Base-by-base conservation (phyloP, 257 asterid species). In the Eucommia ulmoides region DNA sequence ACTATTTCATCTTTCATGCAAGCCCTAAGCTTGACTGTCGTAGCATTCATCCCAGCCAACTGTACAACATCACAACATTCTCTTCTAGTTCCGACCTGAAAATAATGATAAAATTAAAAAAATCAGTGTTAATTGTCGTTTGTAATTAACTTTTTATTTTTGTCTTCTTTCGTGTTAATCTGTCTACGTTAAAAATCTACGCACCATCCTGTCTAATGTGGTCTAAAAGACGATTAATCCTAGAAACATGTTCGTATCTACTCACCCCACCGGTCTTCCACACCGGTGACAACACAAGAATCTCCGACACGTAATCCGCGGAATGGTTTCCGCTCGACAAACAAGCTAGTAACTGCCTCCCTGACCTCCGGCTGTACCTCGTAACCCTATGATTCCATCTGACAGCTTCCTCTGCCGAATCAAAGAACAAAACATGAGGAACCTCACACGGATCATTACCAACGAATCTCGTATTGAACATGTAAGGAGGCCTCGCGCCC, bases 391-490 rank as follows among this genome's bases (percentile, higher is more conserved):
- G 45, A 29, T 48, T 45, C 41, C 35, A 46, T 23, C 46, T 19
- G n/a, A n/a, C n/a, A 3, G 6, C 29, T 22, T 21, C 20, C 15
- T 21, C 51, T 7, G 56, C 46, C 8, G 68, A 52, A n/a, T 60
- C 55, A 38, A 66, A 67, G 59, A 72, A 64, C 54, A 60, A 53
- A 12, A 29, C 38, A 29, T 42, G 73, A 24, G 79, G 75, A 7
- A 50, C 56, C 0, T 65, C 47, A 23, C 74, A 75, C 2, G 78
- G 73, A 33, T 62, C 45, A 0, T 24, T 46, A 20, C 54, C 26
- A 3, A 69, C 72, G 20, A 29, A 7, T 1, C 82, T 56, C 1
- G 82, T 71, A 42, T 75, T 59, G 23, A 68, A 62, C n/a, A 68
- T 16, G 58, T 44, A 67, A 42, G 52, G 56, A 8, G 76, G 82